Evolutionary conservation across 345 rosid species (phyloP), one percentile per base, ranked within the genome.

Genomic region (Eucalyptus curtisii): DNA sequence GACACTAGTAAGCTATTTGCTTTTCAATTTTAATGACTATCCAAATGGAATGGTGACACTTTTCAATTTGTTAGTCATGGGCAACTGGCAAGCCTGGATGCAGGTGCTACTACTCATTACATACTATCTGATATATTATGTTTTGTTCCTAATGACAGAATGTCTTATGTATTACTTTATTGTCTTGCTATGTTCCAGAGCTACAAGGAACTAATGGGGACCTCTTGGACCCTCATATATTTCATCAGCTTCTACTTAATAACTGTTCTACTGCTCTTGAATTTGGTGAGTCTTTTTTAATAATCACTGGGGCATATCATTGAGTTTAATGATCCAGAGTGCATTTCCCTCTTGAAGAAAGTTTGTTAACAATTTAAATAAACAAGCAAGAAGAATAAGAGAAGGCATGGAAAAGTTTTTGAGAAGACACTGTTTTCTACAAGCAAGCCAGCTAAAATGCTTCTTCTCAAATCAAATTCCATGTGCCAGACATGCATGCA

Each of bases 41-140:
- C 99, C 99, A 85, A 98, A 95, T 90, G 99, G 99, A 86, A 98
- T 98, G 99, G 95, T 98, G 90, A 96, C 99, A 13, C 98, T 98
- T 80, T 98, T 98, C 92, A 97, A 95, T 93, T 90, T 97, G 95
- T 92, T 98, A 88, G 99, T 98, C n/a, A 89, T 97, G 99, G 94
- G 95, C 49, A 97, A 96, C 87, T 97, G 99, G 99, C 99, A 98
- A 91, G 91, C 52, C 22, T 98, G 99, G 99, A 96, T 98, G 95
- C 93, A 98, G 99, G 99, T 97, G 93, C 64, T 86, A 33, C 61
- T 49, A 27, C 30, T 88, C 24, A 79, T 49, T 88, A 66, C 44
- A 89, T 31, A 7, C 8, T 80, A 22, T 84, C 87, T 48, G 68
- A 37, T 42, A 16, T 88, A 88, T 71, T 49, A 53, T 59, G 7